These are phyloP conservation scores for Cladophialophora immunda DNA, from an alignment of 2,329 filamentous ascomycete genomes.

Conservation along the genomic window DNA sequence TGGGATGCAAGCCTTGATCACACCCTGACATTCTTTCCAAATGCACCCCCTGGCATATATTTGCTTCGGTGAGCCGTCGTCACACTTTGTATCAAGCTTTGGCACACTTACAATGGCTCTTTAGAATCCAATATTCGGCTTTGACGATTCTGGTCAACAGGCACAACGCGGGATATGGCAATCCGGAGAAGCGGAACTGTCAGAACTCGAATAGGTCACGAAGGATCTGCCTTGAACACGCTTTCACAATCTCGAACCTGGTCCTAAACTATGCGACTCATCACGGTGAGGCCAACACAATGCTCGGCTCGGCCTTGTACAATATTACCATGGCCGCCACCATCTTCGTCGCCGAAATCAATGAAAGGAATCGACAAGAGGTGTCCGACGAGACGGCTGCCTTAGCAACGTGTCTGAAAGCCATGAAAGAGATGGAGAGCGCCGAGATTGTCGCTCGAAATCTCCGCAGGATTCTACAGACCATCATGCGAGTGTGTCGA, in stretches of 20 bases:
- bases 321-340: constrained; percentile 29
- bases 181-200: background rate
- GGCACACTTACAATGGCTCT: background rate
- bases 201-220: constrained; percentile 3
- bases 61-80: constrained; percentile 4
- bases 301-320: constrained; percentile 25
- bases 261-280: constrained; percentile 13
- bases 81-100: background rate
- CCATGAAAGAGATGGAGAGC: constrained; percentile 28
- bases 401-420: constrained; percentile 17
- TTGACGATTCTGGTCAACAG: constrained; percentile 13
- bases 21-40: constrained; percentile 9
- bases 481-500: constrained; percentile 28
- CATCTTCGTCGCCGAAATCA: constrained; percentile 24
- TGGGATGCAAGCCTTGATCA: constrained; percentile 20
- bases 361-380: constrained; percentile 2
- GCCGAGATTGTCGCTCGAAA: constrained; percentile 23
- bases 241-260: constrained; percentile 13
- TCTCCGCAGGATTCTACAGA: constrained; percentile 26
- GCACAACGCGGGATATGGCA: constrained; percentile 23
- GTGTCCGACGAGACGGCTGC: constrained; percentile 20
- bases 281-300: constrained; percentile 14
- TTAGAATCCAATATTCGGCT: constrained; percentile 16
- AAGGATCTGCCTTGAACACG: constrained; percentile 13
- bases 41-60: constrained; percentile 18